Percentiles rank a stretch among this genome's conserved stretches.
Evolutionary conservation across 2,329 filamentous ascomycete species (phyloP).

Genomic region (Coniosporium tulheliwenetii): DNA sequence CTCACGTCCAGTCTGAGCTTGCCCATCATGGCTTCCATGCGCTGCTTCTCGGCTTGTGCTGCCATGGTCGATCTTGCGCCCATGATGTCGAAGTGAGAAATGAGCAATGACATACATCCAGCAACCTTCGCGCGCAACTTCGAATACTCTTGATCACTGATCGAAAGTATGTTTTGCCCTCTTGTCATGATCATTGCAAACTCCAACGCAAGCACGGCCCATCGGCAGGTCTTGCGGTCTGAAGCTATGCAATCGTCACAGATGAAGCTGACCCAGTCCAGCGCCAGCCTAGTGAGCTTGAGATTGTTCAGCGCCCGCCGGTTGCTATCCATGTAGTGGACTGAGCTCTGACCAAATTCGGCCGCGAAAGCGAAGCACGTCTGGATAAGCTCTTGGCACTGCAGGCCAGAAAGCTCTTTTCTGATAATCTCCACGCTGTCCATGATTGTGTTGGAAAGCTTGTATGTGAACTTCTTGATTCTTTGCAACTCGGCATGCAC

Average conservation of each 20-base stretch:
- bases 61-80: constrained; percentile 85
- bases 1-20: constrained; percentile 69
- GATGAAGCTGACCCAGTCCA: constrained; percentile 97
- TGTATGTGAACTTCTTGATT: constrained; percentile 90
- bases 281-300: constrained; percentile 78
- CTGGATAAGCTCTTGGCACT: constrained; percentile 91
- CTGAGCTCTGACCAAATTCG: constrained; percentile 88
- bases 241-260: constrained; percentile 92
- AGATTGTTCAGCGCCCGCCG: constrained; percentile 93
- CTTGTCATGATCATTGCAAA: constrained; percentile 97
- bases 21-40: constrained; percentile 63
- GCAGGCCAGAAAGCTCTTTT: constrained; percentile 65
- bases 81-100: constrained; percentile 99
- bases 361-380: constrained; percentile 98
- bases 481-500: constrained; percentile 85
- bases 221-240: constrained; percentile 90
- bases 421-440: constrained; percentile 91
- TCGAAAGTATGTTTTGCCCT: constrained; percentile 79
- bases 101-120: constrained; percentile 91
- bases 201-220: constrained; percentile 89
- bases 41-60: constrained; percentile 83
- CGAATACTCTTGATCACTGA: constrained; percentile 77
- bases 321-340: constrained; percentile 92
- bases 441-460: constrained; percentile 96
- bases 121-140: constrained; percentile 76